Evolutionary conservation across 495 filamentous ascomycete species (phyloP).

Genomic region (Trichoderma reesei): DNA sequence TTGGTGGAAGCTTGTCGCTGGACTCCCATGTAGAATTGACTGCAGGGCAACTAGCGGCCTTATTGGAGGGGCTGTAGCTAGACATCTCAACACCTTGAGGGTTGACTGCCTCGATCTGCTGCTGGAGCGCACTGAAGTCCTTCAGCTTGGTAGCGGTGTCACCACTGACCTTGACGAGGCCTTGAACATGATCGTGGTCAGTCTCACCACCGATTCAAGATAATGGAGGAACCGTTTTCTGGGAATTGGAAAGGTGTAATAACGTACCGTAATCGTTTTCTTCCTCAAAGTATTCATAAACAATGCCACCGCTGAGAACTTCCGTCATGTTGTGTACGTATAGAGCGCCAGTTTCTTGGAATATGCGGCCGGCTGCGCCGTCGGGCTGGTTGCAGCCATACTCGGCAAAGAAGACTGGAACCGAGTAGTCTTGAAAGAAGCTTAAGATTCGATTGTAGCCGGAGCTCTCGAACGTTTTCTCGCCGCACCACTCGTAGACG

Average conservation of each 20-base stretch:
- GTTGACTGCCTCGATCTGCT: constrained; percentile 48
- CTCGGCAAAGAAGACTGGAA: constrained; percentile 94
- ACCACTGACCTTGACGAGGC: constrained; percentile 56
- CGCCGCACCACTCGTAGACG: constrained; percentile 95
- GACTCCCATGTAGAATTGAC: constrained; percentile 59
- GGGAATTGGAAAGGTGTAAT: not conserved
- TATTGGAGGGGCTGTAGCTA: constrained; percentile 71
- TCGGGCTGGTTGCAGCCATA: constrained; percentile 75
- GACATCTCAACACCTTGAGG: constrained; percentile 54
- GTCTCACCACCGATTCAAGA: no score
- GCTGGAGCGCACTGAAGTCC: constrained; percentile 68
- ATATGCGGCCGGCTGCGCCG: constrained; percentile 59
- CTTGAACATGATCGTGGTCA: constrained; percentile 14
- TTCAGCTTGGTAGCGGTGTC: constrained; percentile 48
- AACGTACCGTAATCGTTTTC: constrained; percentile 74
- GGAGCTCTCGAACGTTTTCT: constrained; percentile 60
- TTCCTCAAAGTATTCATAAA: constrained; percentile 97
- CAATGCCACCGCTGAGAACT: constrained; percentile 89
- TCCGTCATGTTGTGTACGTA: constrained; percentile 71
- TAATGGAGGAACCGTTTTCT: no score
- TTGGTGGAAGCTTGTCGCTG: constrained; percentile 62
- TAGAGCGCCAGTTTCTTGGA: constrained; percentile 77
- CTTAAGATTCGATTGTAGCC: constrained; percentile 70
- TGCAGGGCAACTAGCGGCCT: constrained; percentile 60
- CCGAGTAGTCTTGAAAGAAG: constrained; percentile 77